These are phyloP conservation scores for Neospermospora avenae DNA, from an alignment of 2,329 filamentous ascomycete species.

Conservation along the genomic window DNA sequence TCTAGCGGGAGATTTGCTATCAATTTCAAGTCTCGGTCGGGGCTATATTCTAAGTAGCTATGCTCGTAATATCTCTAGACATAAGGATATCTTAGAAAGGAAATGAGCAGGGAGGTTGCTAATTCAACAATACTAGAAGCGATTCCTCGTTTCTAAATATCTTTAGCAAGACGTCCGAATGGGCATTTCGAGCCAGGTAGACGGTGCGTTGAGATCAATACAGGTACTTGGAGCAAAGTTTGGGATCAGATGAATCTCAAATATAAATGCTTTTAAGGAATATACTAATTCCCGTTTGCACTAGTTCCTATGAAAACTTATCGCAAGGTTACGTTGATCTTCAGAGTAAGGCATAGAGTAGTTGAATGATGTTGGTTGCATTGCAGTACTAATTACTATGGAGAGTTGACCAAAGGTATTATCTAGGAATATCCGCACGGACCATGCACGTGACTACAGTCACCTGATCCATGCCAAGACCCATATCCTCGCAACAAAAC, in stretches of 20 bases:
- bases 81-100: neutral
- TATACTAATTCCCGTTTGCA: too few species aligned
- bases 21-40: neutral
- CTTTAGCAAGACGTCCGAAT: constrained; percentile 1
- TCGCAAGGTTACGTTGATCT: too few species aligned
- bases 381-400: too few species aligned
- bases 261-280: neutral
- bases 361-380: too few species aligned
- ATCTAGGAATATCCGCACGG: too few species aligned
- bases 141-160: neutral
- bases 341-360: too few species aligned
- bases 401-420: too few species aligned
- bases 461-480: too few species aligned
- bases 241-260: neutral
- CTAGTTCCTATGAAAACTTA: too few species aligned
- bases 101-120: constrained; percentile 3
- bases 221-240: neutral
- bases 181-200: neutral
- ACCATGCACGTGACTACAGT: too few species aligned
- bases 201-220: neutral
- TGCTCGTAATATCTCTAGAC: neutral
- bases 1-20: neutral
- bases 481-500: too few species aligned
- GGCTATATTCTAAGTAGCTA: neutral
- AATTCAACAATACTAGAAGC: constrained; percentile 1